A percentile compares a stretch with the other conserved stretches of the same genome.
phyloP scores from a whole-genome alignment of 495 filamentous ascomycete genomes.

The Cercophora sp. region DNA sequence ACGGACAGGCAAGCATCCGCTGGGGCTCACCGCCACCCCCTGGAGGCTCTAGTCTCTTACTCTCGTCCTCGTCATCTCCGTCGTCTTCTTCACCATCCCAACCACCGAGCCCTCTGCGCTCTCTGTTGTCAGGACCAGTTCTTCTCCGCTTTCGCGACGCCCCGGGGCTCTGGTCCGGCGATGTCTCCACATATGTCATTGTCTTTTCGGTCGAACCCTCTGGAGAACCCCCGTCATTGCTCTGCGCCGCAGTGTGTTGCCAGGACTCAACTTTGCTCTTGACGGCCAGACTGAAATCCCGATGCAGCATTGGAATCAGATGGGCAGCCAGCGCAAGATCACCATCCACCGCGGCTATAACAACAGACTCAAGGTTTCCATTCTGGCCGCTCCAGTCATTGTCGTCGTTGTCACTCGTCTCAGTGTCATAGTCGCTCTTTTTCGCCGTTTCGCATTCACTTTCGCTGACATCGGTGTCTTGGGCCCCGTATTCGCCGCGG shows the following conservation, averaged over 20 bases:
- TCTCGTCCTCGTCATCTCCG: conserved; percentile 16
- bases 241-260: conserved; percentile 16
- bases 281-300: conserved; percentile 16
- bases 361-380: conserved; percentile 19
- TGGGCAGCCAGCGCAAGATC: conserved; percentile 20
- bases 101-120: conserved; percentile 1
- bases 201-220: conserved; percentile 6
- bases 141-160: conserved; percentile 17
- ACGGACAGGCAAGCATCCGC: conserved; percentile 21
- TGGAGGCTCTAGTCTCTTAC: conserved; percentile 2
- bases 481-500: conserved; percentile 3
- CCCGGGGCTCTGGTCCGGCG: conserved; percentile 6
- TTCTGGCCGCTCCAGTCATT: conserved; percentile 28
- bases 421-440: conserved; percentile 10
- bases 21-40: conserved; percentile 4
- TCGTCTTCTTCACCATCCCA: conserved; percentile 20
- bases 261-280: conserved; percentile 24
- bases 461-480: conserved; percentile 6
- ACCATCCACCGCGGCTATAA: conserved; percentile 22
- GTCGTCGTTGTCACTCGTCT: conserved; percentile 18
- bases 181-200: conserved; percentile 5
- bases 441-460: conserved; percentile 13
- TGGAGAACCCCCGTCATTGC: conserved; percentile 9
- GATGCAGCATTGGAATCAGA: conserved; percentile 22
- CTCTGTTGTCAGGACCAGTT: conserved; percentile 12